Conservation (phyloP, 2,329 filamentous ascomycete species). For the Colletotrichum endophyticum region DNA sequence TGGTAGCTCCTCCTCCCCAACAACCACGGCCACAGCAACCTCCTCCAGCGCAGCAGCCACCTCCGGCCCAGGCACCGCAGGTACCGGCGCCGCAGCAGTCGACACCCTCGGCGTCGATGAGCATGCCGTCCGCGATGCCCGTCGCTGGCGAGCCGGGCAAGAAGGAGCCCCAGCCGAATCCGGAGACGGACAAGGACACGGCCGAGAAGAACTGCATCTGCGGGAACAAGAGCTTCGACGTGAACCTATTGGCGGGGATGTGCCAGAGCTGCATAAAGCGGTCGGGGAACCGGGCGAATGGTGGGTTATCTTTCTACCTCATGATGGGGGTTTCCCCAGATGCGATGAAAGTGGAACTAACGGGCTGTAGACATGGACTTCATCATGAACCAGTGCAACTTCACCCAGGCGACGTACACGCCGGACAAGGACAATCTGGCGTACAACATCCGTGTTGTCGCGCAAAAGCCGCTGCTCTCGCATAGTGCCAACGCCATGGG, state of each 20-base stretch:
- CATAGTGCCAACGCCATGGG: background rate
- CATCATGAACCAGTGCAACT: constrained; percentile 41
- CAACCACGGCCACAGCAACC: background rate
- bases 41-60: background rate
- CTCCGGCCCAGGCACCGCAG: background rate
- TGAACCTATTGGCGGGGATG: constrained; percentile 38
- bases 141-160: constrained; percentile 13
- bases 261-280: constrained; percentile 42
- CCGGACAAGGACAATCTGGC: constrained; percentile 33
- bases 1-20: background rate
- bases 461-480: constrained; percentile 27
- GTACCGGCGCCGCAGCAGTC: background rate
- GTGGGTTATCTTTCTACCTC: constrained; percentile 28
- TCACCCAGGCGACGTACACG: constrained; percentile 32
- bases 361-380: constrained; percentile 34
- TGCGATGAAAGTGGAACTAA: background rate
- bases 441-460: constrained; percentile 37
- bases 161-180: constrained; percentile 19
- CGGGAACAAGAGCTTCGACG: constrained; percentile 43
- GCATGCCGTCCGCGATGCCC: background rate
- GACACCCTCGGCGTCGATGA: background rate
- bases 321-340: too few relatives aligned
- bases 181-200: constrained; percentile 18
- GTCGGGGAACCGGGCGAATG: constrained; percentile 32
- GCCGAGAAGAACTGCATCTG: constrained; percentile 42